Evolutionary conservation across 768 basidiomycete species (phyloP), one percentile per base, ranked within the genome.

Genomic region (Plicaturopsis crispa): DNA sequence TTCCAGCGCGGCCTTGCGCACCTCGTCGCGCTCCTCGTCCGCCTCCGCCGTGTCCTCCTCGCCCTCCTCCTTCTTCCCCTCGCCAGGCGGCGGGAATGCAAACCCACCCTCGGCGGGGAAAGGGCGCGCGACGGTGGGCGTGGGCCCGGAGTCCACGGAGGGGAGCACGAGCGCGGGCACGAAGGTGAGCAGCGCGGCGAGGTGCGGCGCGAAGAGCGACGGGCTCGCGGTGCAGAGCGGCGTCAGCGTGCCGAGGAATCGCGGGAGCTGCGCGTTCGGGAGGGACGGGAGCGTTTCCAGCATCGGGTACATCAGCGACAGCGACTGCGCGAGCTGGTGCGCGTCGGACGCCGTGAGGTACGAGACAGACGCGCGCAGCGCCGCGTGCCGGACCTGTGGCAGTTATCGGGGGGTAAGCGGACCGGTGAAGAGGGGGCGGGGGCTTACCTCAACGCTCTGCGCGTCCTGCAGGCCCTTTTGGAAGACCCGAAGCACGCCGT

Each of bases 1-100:
- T 57, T 93, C 90, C 7, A 91, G 61, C 6, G 86, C 84, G 1
- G 78, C 75, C 37, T 79, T 73, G 7, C 87, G 67, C 21, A 87
- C 67, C 14, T 80, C 79, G 28, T 79, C 72, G 38, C 75, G 70
- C 41, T 84, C 80, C 35, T 90, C 84, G 13, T 73, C 69, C 18
- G 70, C 72, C 13, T 69, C 65, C 0, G 44, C 46, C 14, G 10
- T 14, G 4, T 54, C 50, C 30, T 70, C 68, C 2, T 62, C 52
- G 3, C 56, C 57, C 20, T 51, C 53, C 11, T 17, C 52, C 4
- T 53, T 53, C 17, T 57, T 63, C 2, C 53, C 48, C 6, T 51
- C 51, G 20, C 52, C 46, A 4, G 48, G 45, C 1, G 69, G 63
- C 3, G 62, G 65, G 36, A 68, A 73, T 8, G 62, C 42, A 43